Evolutionary conservation across 192 early-diverging fungal genomes (phyloP), one percentile per base, ranked within the genome.

Genomic region (Umbelopsis vinacea): DNA sequence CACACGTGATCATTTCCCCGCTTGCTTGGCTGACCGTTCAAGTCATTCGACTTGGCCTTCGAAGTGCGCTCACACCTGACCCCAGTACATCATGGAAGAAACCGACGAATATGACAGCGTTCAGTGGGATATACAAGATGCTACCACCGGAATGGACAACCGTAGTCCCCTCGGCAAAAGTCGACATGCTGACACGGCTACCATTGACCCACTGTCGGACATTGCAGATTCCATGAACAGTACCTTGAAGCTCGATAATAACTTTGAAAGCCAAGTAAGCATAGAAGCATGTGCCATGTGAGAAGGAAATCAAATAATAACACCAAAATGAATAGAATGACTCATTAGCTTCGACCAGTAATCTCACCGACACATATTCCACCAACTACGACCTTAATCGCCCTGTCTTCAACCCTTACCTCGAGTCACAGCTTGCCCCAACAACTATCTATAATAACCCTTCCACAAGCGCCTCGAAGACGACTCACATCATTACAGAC

Each of bases 21-120:
- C 53, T 26, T 43, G 40, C 40, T 43, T 43, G 40, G 40, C 40
- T 43, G 40, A 43, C 8, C 6, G 40, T 43, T 43, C 0, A 43
- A 43, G 40, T 43, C 40, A 43, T 43, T 43, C 40, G 11, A 43
- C 40, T 43, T 43, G 40, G 11, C 6, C 29, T 11, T 43, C 40
- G 11, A 7, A 43, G 6, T 43, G 40, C 11, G 40, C 11, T 43
- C 40, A 43, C n/a, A 40, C 38, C 38, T 40, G 38, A 40, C 40
- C 6, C 8, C 40, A 11, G 11, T 57, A 40, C 48, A 38, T 4
- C 8, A 67, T 68, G 46, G 45, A 68, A 35, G 50, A 50, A 37
- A 66, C 48, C 43, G 74, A 75, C 43, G 73, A 74, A 55, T 75
- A 60, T n/a, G 47, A 60, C 47, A 69, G 57, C 47, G 74, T 75